A percentile compares a stretch with the other conserved stretches of the same genome.
These are phyloP conservation scores for Hymenoscyphus scutula DNA, from an alignment of 2,329 filamentous ascomycete species.

Conservation along the genomic window DNA sequence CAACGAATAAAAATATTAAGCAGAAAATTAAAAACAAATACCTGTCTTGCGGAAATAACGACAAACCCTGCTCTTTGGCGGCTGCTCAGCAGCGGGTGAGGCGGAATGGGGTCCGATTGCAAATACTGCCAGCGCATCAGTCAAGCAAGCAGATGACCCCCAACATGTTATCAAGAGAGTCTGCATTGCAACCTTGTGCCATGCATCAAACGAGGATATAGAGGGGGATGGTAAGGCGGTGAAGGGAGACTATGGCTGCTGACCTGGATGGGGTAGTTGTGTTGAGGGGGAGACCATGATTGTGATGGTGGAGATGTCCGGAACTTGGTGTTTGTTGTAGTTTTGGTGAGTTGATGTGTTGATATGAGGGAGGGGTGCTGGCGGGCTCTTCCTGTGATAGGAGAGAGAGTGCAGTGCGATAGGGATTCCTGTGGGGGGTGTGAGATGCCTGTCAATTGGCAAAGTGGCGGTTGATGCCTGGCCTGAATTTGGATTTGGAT, in stretches of 20 bases:
- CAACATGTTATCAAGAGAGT: slow-evolving; percentile 15
- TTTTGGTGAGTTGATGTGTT: background rate
- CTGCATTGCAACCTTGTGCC: slow-evolving; percentile 26
- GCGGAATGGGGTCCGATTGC: slow-evolving; percentile 28
- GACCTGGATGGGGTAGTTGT: slow-evolving; percentile 4
- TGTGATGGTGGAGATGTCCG: slow-evolving; percentile 1
- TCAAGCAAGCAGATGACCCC: slow-evolving; percentile 29
- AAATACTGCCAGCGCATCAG: slow-evolving; percentile 34
- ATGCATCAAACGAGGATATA: slow-evolving; percentile 17
- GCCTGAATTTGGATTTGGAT: background rate
- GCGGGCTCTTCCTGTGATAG: background rate
- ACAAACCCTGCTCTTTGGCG: slow-evolving; percentile 31
- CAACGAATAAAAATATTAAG: slow-evolving; percentile 34
- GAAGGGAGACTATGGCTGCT: slow-evolving; percentile 8
- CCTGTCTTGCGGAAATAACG: slow-evolving; percentile 33
- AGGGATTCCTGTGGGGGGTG: background rate
- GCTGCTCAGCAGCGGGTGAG: slow-evolving; percentile 24
- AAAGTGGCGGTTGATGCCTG: background rate
- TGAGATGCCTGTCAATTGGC: background rate
- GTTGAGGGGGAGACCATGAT: slow-evolving; percentile 7
- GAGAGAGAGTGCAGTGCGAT: too few species aligned
- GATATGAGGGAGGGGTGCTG: background rate
- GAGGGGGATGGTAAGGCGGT: background rate
- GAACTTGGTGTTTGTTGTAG: background rate
- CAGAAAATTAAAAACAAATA: slow-evolving; percentile 23